Conservation (phyloP, 495 filamentous ascomycete genomes). For the Podospora tetraspora region DNA sequence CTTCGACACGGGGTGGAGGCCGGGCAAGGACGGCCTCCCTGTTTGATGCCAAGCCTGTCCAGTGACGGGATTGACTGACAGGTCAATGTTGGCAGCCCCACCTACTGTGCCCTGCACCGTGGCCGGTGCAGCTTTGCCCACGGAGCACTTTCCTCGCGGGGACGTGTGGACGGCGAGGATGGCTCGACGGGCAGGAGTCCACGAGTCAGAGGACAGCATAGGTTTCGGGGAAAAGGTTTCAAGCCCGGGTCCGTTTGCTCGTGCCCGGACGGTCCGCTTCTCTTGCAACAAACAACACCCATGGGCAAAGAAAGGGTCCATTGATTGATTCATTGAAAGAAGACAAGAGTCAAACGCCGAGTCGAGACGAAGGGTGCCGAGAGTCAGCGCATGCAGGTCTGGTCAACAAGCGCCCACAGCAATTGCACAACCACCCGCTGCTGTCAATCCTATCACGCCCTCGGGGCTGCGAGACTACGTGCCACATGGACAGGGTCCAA, state of each 20-base stretch:
- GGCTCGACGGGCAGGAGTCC: neutral
- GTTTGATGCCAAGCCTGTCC: neutral
- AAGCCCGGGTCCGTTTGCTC: neutral
- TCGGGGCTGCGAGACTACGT: neutral
- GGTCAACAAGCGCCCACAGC: neutral
- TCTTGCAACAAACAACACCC: neutral
- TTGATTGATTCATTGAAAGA: neutral
- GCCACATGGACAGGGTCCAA: neutral
- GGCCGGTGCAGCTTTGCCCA: neutral
- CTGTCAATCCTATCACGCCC: neutral
- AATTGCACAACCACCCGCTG: neutral
- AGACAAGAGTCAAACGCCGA: neutral
- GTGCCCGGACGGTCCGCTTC: neutral
- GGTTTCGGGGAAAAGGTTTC: neutral
- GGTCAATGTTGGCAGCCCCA: neutral
- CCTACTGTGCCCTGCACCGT: neutral
- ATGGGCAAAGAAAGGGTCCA: neutral
- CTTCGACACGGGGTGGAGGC: neutral
- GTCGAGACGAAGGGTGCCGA: neutral
- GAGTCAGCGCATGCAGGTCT: neutral
- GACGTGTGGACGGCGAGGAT: neutral
- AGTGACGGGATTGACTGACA: neutral
- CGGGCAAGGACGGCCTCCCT: neutral
- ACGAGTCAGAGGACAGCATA: neutral
- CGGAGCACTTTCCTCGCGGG: neutral